phyloP scores from a whole-genome alignment of 192 early-diverging fungal genomes.

The Piromyces sp. region DNA sequence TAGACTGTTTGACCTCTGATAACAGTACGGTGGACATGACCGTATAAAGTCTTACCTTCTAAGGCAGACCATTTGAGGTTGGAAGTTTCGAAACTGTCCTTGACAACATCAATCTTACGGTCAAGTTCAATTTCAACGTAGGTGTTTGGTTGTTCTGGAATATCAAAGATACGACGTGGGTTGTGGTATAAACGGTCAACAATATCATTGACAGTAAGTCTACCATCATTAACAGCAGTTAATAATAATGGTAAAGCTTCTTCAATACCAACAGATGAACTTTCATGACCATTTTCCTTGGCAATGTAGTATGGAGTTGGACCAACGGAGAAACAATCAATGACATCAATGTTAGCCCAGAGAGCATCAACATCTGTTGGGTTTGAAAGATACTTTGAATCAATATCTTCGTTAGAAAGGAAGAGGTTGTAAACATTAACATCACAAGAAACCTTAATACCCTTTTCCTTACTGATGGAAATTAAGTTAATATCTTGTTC shows the following conservation, averaged over 20 bases:
- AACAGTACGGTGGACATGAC: conserved; percentile 77
- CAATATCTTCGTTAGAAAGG: conserved; percentile 27
- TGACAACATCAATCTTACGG: conserved; percentile 27
- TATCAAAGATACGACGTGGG: conserved; percentile 74
- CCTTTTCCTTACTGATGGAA: conserved; percentile 66
- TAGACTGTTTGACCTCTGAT: conserved; percentile 65
- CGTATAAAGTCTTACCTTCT: conserved; percentile 33
- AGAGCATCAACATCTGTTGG: conserved; percentile 50
- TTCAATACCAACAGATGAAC: conserved; percentile 28
- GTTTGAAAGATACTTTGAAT: conserved; percentile 6
- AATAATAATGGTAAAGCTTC: conserved; percentile 61
- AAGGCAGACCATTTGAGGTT: conserved; percentile 38
- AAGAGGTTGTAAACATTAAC: conserved; percentile 75
- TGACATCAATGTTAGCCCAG: conserved; percentile 58
- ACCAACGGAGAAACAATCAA: conserved; percentile 87
- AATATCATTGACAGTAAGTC: conserved; percentile 62
- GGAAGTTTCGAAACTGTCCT: conserved; percentile 9
- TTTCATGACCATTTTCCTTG: conserved; percentile 22
- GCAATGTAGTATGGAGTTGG: conserved; percentile 35
- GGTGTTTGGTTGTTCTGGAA: conserved; percentile 84
- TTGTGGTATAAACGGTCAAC: conserved; percentile 57
- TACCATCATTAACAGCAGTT: conserved; percentile 62
- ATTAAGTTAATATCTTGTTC: conserved; percentile 74
- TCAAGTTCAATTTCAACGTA: conserved; percentile 89
- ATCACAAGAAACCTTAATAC: conserved; percentile 78